phyloP scores from a whole-genome alignment of 495 filamentous ascomycete genomes.

The Talaromyces wortmannii region DNA sequence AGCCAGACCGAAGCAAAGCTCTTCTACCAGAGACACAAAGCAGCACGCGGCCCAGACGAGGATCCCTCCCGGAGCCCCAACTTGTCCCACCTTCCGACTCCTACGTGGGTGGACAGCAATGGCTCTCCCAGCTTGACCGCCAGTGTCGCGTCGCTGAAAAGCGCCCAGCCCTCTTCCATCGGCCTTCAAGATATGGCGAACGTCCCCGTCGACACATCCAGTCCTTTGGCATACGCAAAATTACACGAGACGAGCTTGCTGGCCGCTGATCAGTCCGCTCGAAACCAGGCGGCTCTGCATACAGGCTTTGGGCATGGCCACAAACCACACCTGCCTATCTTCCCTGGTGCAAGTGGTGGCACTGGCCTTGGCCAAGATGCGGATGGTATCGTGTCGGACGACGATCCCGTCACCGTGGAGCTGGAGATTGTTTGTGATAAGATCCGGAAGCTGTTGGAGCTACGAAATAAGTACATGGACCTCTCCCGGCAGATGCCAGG shows the following conservation, averaged over 20 bases:
- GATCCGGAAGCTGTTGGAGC: slow-evolving; percentile 73
- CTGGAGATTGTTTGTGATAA: slow-evolving; percentile 79
- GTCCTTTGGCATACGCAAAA: not conserved
- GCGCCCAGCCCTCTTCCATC: slow-evolving; percentile 4
- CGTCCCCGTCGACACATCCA: not conserved
- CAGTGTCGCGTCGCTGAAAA: slow-evolving; percentile 6
- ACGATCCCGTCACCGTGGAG: slow-evolving; percentile 72
- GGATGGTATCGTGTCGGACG: slow-evolving; percentile 44
- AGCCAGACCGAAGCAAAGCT: slow-evolving; percentile 88
- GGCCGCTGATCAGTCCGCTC: slow-evolving; percentile 36
- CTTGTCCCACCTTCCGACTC: slow-evolving; percentile 5
- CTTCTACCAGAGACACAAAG: slow-evolving; percentile 86
- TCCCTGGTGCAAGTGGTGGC: slow-evolving; percentile 46
- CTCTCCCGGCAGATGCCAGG: slow-evolving; percentile 74
- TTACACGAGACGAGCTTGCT: slow-evolving; percentile 21
- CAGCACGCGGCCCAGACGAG: slow-evolving; percentile 24
- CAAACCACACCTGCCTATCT: slow-evolving; percentile 35
- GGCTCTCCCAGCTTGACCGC: slow-evolving; percentile 1
- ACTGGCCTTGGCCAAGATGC: slow-evolving; percentile 38
- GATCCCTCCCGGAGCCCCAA: slow-evolving; percentile 15
- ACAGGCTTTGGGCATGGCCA: slow-evolving; percentile 39
- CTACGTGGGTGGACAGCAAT: slow-evolving; percentile 7
- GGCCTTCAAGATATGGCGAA: not conserved
- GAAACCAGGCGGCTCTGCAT: slow-evolving; percentile 31
- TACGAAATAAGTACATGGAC: slow-evolving; percentile 82